Conservation (phyloP, 257 asterid species). For the Jacaranda mimosifolia region DNA sequence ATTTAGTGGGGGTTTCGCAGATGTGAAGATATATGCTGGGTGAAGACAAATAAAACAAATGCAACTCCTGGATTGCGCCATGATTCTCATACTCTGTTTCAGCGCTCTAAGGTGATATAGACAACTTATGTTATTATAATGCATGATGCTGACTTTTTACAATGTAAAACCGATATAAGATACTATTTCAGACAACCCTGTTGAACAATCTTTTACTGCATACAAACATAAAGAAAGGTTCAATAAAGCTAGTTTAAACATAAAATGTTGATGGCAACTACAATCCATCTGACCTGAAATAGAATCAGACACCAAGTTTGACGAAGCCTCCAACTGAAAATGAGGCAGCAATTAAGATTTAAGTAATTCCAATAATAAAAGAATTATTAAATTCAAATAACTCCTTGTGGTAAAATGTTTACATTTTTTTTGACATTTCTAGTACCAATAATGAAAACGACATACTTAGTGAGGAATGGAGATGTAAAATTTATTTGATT, state of each 20-base stretch:
- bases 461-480: neutral
- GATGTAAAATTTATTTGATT: neutral
- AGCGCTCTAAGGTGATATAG: conserved; percentile 85
- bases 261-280: neutral
- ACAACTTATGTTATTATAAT: conserved; percentile 19
- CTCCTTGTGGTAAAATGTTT: neutral
- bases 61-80: conserved; percentile 98
- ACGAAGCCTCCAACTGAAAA: neutral
- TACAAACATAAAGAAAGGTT: neutral
- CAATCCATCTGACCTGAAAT: conserved; percentile 15
- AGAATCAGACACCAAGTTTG: neutral
- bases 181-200: conserved; percentile 7
- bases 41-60: conserved; percentile 90
- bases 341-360: neutral
- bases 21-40: conserved; percentile 99
- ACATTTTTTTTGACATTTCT: neutral
- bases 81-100: conserved; percentile 94
- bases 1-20: conserved; percentile 99
- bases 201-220: conserved; percentile 25
- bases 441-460: conserved; percentile 5
- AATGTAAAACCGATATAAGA: conserved; percentile 20
- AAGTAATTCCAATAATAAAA: neutral
- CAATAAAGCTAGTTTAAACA: neutral
- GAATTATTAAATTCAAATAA: neutral
- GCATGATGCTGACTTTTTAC: conserved; percentile 10